These are phyloP conservation scores for Talaromyces sp. DNA, from an alignment of 2,329 filamentous ascomycete genomes.

Conservation along the genomic window DNA sequence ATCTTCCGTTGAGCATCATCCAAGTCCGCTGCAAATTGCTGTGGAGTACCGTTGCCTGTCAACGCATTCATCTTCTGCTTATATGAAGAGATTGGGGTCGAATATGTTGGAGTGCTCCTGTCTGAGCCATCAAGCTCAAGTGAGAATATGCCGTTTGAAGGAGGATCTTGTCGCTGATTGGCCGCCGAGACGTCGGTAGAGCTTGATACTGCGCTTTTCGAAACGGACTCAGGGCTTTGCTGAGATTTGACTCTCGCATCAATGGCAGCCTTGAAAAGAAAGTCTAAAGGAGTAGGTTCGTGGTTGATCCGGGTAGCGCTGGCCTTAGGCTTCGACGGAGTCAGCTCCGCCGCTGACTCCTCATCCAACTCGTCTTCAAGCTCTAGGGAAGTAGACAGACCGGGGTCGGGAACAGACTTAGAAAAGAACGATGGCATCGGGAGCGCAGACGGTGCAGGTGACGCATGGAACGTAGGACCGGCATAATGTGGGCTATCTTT, in stretches of 20 bases:
- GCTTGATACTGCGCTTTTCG: slow-evolving; percentile 54
- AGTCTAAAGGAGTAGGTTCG: slow-evolving; percentile 72
- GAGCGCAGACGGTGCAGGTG: slow-evolving; percentile 82
- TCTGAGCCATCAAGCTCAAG: slow-evolving; percentile 64
- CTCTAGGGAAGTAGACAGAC: slow-evolving; percentile 34
- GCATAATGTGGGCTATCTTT: slow-evolving; percentile 60
- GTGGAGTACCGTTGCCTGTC: slow-evolving; percentile 35
- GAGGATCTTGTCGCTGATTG: slow-evolving; percentile 43
- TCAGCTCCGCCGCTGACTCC: slow-evolving; percentile 34
- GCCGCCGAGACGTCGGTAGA: slow-evolving; percentile 32
- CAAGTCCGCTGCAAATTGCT: slow-evolving; percentile 27
- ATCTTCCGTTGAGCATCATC: slow-evolving; percentile 40
- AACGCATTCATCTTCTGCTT: slow-evolving; percentile 46
- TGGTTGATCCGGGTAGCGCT: slow-evolving; percentile 42
- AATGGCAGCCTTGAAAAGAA: slow-evolving; percentile 84
- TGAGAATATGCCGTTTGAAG: slow-evolving; percentile 58
- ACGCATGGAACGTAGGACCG: slow-evolving; percentile 90
- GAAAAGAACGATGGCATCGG: slow-evolving; percentile 87
- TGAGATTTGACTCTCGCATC: slow-evolving; percentile 57
- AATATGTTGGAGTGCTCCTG: slow-evolving; percentile 55
- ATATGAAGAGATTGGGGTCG: slow-evolving; percentile 62
- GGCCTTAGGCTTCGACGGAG: slow-evolving; percentile 45
- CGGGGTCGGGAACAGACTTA: slow-evolving; percentile 66
- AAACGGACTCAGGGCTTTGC: slow-evolving; percentile 40
- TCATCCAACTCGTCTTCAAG: slow-evolving; percentile 38